Evolutionary conservation across 176 grass and related monocot genomes (phyloP), one percentile per base, ranked within the genome.

Genomic region (Triticum timopheevii): DNA sequence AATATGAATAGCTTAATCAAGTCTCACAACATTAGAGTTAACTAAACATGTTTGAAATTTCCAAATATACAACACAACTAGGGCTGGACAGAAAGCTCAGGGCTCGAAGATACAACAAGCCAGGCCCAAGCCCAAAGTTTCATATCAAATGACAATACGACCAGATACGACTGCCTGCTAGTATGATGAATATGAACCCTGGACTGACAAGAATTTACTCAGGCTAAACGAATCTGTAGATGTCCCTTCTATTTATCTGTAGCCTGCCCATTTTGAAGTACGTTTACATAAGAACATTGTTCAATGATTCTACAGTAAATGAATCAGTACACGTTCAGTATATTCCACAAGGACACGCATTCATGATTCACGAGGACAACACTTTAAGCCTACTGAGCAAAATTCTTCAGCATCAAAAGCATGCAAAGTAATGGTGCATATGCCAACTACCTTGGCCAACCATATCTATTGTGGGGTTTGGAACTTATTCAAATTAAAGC

Each of bases 71-170:
- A 52, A 52, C 49, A 52, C 49, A 2, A 6, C 12, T 47, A 4
- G 45, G 12, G 12, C 45, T 13, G 45, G 45, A 47, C 45, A 47
- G 3, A 47, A 47, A 47, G 45, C 12, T 47, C 45, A 13, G 45
- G 45, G 45, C 45, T 47, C 45, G 45, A 47, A 47, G 45, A 4
- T 47, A 12, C 12, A 47, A 47, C 45, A 47, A 47, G 13, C 45
- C 45, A 47, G 12, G 45, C 45, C 3, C 45, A 42, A 42, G n/a
- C 50, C 90, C 38, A 85, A 69, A 65, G 35, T 88, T 81, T 81
- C 86, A 85, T 88, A 88, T 88, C 82, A 91, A 81, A 83, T 54
- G 44, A 50, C 73, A 84, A 87, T 70, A 69, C 56, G 81, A 25
- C 33, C 69, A 78, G 71, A 42, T 20, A 70, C 10, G 1, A 76